Conservation (phyloP, 768 basidiomycete genomes). For the Butyriboletus loyo region DNA sequence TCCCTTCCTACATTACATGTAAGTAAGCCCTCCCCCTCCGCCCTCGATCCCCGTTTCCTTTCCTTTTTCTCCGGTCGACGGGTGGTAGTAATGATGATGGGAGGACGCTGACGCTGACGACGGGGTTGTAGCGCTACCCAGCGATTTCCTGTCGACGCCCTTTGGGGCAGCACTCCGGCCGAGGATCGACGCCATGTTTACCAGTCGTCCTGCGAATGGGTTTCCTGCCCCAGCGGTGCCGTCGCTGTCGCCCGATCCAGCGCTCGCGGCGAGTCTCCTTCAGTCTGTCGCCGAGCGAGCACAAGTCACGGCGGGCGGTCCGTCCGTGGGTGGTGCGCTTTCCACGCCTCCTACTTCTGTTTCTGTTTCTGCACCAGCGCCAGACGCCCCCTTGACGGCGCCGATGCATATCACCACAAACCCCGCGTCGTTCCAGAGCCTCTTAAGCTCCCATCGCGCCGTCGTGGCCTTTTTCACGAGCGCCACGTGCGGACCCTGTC, state of each 20-base stretch:
- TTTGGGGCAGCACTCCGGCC: constrained; percentile 85
- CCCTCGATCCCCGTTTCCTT: too few relatives aligned
- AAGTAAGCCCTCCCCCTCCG: not conserved
- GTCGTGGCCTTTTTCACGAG: constrained; percentile 83
- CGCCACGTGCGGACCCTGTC: constrained; percentile 72
- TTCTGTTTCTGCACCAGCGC: constrained; percentile 4
- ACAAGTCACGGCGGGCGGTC: constrained; percentile 39
- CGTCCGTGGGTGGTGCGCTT: not conserved
- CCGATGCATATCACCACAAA: constrained; percentile 76
- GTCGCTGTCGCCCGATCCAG: constrained; percentile 41
- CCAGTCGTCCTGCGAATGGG: constrained; percentile 37
- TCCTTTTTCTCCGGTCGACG: not conserved
- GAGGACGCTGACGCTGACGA: not conserved
- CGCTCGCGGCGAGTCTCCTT: constrained; percentile 51
- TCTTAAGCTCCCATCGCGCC: constrained; percentile 64
- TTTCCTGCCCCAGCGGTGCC: constrained; percentile 25
- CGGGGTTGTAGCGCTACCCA: constrained; percentile 55
- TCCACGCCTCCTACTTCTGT: not conserved
- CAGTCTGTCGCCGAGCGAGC: constrained; percentile 56
- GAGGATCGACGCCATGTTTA: constrained; percentile 89
- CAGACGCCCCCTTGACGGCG: constrained; percentile 49
- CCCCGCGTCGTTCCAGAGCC: constrained; percentile 62
- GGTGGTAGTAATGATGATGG: not conserved
- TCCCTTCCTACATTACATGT: constrained; percentile 84
- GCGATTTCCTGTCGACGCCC: constrained; percentile 85